A percentile compares a stretch with the other conserved stretches of the same genome.
phyloP scores from a whole-genome alignment of 1,284 basidiomycete species.

The Peniophora sp. region DNA sequence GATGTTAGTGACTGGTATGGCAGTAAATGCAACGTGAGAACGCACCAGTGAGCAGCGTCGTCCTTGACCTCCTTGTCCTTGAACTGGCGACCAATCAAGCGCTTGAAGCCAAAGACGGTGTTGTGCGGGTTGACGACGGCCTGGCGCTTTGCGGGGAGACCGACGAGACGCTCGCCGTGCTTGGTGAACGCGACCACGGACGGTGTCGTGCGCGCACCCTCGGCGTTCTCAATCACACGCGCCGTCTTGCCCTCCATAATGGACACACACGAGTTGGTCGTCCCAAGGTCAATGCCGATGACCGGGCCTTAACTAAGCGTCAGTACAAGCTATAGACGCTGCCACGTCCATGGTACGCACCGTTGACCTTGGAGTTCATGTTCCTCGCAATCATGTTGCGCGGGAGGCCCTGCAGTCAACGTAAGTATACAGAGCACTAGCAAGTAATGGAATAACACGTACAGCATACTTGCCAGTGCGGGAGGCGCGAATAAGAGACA shows the following conservation, averaged over 20 bases:
- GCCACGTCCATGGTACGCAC: slow-evolving; percentile 28
- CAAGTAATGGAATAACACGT: slow-evolving; percentile 17
- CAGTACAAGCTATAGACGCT: neutral
- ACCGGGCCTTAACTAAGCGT: slow-evolving; percentile 50
- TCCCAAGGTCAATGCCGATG: slow-evolving; percentile 80
- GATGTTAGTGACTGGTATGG: slow-evolving; percentile 1
- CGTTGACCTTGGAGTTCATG: slow-evolving; percentile 79
- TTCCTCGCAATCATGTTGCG: slow-evolving; percentile 69
- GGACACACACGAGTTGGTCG: slow-evolving; percentile 90
- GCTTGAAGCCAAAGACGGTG: slow-evolving; percentile 95
- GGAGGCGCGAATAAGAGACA: slow-evolving; percentile 55
- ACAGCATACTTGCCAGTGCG: slow-evolving; percentile 62
- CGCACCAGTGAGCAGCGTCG: slow-evolving; percentile 77
- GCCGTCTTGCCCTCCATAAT: slow-evolving; percentile 95
- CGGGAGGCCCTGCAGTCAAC: slow-evolving; percentile 41
- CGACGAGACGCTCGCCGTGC: slow-evolving; percentile 87
- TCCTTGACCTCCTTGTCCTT: slow-evolving; percentile 90
- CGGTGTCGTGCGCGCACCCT: slow-evolving; percentile 96
- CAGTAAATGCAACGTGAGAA: slow-evolving; percentile 7
- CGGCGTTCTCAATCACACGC: slow-evolving; percentile 95
- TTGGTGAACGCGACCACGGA: slow-evolving; percentile 99
- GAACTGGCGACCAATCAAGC: slow-evolving; percentile 93
- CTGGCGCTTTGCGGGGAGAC: slow-evolving; percentile 95
- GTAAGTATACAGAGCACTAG: slow-evolving; percentile 8
- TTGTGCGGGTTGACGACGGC: slow-evolving; percentile 95